Evolutionary conservation across 768 basidiomycete genomes (phyloP), one percentile per base, ranked within the genome.

Genomic region (Agaricus subrufescens): DNA sequence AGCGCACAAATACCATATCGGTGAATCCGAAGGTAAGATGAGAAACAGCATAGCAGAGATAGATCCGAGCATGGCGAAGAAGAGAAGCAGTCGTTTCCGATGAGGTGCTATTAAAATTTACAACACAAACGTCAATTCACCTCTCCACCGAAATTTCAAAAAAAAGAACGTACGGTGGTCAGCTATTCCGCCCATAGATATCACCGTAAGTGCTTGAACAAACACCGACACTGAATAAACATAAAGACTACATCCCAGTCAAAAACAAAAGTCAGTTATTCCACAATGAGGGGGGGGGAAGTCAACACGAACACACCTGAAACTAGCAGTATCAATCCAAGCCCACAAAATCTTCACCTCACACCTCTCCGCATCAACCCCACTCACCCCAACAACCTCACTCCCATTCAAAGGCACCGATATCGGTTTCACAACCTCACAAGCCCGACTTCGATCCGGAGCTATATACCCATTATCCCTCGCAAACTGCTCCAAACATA

Each of bases 301-400:
- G n/a, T n/a, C n/a, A 44, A 7, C 46, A 14, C 15, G 8, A 34
- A 46, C 81, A 42, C 50, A 91, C 93, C 92, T 94, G 68, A 94
- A 96, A 65, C 92, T 94, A 1, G 94, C 93, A 11, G 79, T 92
- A 65, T 96, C 94, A 49, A 95, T 81, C 93, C 93, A 96, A 1
- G 75, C 58, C 82, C 92, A 92, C 1, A 84, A 85, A 54, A 96
- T 74, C 66, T 84, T 84, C 26, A 94, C 92, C 4, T 87, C 89
- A 69, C 94, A 96, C 27, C 88, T 78, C 14, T 69, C 76, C 6
- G 68, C 68, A n/a, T 71, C 69, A 4, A 63, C 64, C 0, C 31
- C 38, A 9, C 29, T 52, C 25, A 26, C 51, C 9, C 50, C 46
- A 2, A 54, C 50, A 12, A 58, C 51, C 50, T 58, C 63, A 6